phyloP scores from a whole-genome alignment of 495 filamentous ascomycete species.

The Daldinia caldariorum region DNA sequence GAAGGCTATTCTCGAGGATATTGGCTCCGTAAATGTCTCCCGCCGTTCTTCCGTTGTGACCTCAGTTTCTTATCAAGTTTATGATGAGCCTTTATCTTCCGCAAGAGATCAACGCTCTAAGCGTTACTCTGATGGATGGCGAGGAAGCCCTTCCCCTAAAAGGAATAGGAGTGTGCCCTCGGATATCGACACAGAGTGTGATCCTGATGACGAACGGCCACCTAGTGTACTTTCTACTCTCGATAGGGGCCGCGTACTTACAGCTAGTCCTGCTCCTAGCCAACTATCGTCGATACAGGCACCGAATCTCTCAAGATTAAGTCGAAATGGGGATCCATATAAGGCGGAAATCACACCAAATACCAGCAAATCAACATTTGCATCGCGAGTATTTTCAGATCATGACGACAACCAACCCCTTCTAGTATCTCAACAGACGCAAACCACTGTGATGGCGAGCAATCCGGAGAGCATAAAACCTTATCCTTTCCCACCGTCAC shows the following conservation, averaged over 20 bases:
- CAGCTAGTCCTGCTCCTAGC: conserved; percentile 33
- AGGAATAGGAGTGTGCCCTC: conserved; percentile 28
- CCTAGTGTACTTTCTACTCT: conserved; percentile 41
- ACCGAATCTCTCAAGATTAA: conserved; percentile 1
- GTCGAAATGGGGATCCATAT: conserved; percentile 18
- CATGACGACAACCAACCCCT: conserved; percentile 16
- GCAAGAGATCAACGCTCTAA: conserved; percentile 23
- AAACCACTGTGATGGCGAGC: conserved; percentile 44
- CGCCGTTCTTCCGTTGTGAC: conserved; percentile 19
- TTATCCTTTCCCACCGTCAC: neutral
- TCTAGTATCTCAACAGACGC: conserved; percentile 36
- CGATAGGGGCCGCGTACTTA: conserved; percentile 42
- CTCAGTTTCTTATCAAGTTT: conserved; percentile 8
- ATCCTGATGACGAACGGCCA: conserved; percentile 42
- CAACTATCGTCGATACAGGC: conserved; percentile 6
- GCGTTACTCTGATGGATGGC: conserved; percentile 33
- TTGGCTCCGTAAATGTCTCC: conserved; percentile 19
- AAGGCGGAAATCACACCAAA: conserved; percentile 20
- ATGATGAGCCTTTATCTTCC: conserved; percentile 29
- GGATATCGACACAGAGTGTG: conserved; percentile 34
- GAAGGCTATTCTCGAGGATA: conserved; percentile 36
- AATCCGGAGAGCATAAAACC: conserved; percentile 21
- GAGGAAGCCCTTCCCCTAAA: conserved; percentile 20
- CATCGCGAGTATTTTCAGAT: conserved; percentile 46
- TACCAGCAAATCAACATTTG: conserved; percentile 34